phyloP scores from a whole-genome alignment of 495 filamentous ascomycete genomes.

The Aspergillus campestris region DNA sequence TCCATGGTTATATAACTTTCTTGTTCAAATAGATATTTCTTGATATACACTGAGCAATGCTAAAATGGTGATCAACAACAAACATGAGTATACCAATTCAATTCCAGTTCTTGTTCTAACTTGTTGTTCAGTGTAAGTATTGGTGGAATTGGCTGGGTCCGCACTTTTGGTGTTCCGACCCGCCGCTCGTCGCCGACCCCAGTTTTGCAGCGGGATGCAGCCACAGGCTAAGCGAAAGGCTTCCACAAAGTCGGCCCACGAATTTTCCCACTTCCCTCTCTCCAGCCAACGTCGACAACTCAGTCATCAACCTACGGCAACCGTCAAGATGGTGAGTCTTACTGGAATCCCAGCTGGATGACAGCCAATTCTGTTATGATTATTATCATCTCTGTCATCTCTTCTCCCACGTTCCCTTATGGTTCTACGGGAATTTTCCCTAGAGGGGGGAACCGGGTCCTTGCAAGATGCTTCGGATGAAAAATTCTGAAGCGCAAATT shows the following conservation, averaged over 20 bases:
- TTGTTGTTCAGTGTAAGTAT: background rate
- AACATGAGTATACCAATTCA: background rate
- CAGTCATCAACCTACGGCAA: conserved; percentile 29
- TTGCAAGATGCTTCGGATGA: conserved; percentile 94
- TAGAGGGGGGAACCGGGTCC: conserved; percentile 49
- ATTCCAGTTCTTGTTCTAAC: background rate
- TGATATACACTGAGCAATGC: background rate
- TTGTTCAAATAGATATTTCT: background rate
- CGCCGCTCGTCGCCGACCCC: conserved; percentile 34
- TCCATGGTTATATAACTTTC: background rate
- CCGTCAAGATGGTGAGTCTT: conserved; percentile 45
- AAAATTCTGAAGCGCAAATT: conserved; percentile 92
- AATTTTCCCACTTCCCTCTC: conserved; percentile 21
- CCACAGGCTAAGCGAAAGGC: conserved; percentile 37
- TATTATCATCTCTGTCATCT: conserved; percentile 1
- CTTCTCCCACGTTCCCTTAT: background rate
- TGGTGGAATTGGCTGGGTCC: background rate
- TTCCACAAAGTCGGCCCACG: conserved; percentile 37
- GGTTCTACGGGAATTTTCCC: background rate
- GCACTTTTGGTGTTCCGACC: background rate
- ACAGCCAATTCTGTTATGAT: conserved; percentile 8
- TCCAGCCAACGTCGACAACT: conserved; percentile 26
- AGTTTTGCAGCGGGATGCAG: conserved; percentile 32
- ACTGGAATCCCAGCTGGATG: conserved; percentile 17
- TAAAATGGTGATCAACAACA: background rate